A percentile compares a stretch with the other conserved stretches of the same genome.
phyloP scores from a whole-genome alignment of 352 stramenopile species.

The Phytopythium chamaehyphon region DNA sequence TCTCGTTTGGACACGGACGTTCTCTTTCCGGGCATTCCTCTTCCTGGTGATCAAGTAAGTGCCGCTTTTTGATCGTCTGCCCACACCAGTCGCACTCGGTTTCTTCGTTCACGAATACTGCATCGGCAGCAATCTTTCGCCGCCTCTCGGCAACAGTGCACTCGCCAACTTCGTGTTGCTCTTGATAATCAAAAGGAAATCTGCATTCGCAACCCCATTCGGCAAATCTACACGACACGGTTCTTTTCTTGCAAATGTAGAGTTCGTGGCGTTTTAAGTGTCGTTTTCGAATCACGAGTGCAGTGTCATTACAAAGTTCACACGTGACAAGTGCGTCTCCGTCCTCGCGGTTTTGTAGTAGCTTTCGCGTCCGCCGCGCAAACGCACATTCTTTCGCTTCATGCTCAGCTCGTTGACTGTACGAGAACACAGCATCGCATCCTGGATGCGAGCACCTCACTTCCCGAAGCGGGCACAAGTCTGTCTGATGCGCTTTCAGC shows the following conservation, averaged over 20 bases:
- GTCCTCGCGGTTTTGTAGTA: slow-evolving; percentile 35
- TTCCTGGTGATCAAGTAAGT: slow-evolving; percentile 72
- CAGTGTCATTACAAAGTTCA: slow-evolving; percentile 30
- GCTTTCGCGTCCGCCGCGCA: slow-evolving; percentile 23
- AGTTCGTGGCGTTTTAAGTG: slow-evolving; percentile 37
- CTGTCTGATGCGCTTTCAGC: slow-evolving; percentile 31
- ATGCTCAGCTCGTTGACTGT: slow-evolving; percentile 22
- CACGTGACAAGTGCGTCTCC: slow-evolving; percentile 36
- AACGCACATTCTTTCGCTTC: slow-evolving; percentile 35
- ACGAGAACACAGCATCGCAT: slow-evolving; percentile 34
- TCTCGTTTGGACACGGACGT: slow-evolving; percentile 56
- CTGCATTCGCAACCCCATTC: slow-evolving; percentile 41
- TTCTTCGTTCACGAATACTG: slow-evolving; percentile 46
- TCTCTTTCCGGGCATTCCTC: slow-evolving; percentile 67
- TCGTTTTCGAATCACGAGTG: slow-evolving; percentile 25
- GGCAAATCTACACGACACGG: slow-evolving; percentile 41
- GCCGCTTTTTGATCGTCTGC: slow-evolving; percentile 54
- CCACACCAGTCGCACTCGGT: slow-evolving; percentile 65
- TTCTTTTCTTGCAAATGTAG: slow-evolving; percentile 41
- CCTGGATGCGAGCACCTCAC: slow-evolving; percentile 41
- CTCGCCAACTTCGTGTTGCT: slow-evolving; percentile 29
- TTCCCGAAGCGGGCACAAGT: slow-evolving; percentile 33
- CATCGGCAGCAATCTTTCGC: slow-evolving; percentile 32
- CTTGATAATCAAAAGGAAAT: slow-evolving; percentile 32
- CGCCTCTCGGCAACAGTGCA: slow-evolving; percentile 45